Conservation (phyloP, 1,284 basidiomycete species). For the Athelia sp. region DNA sequence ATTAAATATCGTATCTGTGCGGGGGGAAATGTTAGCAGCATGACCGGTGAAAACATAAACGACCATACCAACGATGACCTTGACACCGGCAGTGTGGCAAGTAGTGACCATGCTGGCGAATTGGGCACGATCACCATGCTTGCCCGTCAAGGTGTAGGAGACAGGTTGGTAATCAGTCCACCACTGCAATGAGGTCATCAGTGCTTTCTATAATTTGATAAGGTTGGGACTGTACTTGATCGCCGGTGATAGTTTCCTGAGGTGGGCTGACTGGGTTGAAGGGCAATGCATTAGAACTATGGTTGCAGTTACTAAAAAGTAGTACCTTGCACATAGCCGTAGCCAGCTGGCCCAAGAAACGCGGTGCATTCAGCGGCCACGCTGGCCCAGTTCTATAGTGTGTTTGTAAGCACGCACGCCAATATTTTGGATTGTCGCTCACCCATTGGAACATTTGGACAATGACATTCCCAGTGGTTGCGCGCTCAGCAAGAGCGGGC, state of each 20-base stretch:
- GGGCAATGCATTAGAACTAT: conserved; percentile 12
- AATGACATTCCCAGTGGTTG: conserved; percentile 29
- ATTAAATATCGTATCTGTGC: conserved; percentile 56
- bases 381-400: conserved; percentile 37
- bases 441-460: conserved; percentile 58
- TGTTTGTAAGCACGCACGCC: conserved; percentile 10
- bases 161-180: conserved; percentile 72
- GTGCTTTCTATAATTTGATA: background rate
- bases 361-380: conserved; percentile 58
- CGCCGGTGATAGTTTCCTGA: conserved; percentile 41
- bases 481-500: too few relatives aligned
- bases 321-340: conserved; percentile 62
- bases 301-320: conserved; percentile 9
- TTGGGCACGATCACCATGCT: conserved; percentile 49
- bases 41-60: conserved; percentile 3
- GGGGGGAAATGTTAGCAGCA: background rate
- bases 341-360: conserved; percentile 63
- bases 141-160: conserved; percentile 55
- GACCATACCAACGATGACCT: conserved; percentile 49
- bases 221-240: too few relatives aligned
- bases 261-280: conserved; percentile 40
- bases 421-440: conserved; percentile 13
- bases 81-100: conserved; percentile 58
- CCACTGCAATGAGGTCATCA: conserved; percentile 38
- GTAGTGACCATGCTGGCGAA: conserved; percentile 51